Base-by-base conservation (phyloP, 2,329 filamentous ascomycete species). In the Colletotrichum cuscutae region DNA sequence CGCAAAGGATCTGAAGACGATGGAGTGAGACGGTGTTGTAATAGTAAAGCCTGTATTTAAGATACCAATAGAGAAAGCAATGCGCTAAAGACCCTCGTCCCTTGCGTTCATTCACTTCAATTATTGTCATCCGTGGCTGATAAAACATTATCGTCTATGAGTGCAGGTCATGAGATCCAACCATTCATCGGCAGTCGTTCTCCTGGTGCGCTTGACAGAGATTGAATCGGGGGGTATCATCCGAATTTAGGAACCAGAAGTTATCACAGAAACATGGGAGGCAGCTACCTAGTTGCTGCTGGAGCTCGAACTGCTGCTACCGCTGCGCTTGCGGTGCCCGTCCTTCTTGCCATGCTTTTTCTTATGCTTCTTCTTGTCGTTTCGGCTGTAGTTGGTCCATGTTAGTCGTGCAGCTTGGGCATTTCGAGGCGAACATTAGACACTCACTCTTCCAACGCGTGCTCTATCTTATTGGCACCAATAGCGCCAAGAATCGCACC, bases 401-500 rank as follows among this genome's bases (percentile, higher is more conserved):
- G 54, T 32, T 15, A n/a, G 24, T 15, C 22, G 1, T 30, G 11
- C 13, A 8, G 1, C 46, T 30, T 56, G 3, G 35, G 26, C 3
- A 6, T 3, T 2, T 15, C 11, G 32, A 42, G 2, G 4, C 9
- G 15, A 11, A 0, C 5, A 5, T 2, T 42, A 1, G 0, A 19
- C 26, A 58, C 64, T 72, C 74, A 79, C 78, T 77, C 78, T 77
- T 82, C 82, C 65, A 83, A 76, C 74, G 80, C 82, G 78, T 86
- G 78, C 80, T 87, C 86, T 7, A 89, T 73, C 49, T 86, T 76
- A 72, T 89, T 89, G 1, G 89, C 89, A 4, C 85, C 87, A n/a
- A 90, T 83, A 0, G 88, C 88, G 42, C 89, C 89, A 19, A 84
- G 86, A 1, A 87, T 82, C 0, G 86, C 83, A 12, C 87, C 88